Conservation (phyloP, 805 yeast species). For the Danielozyma ontarioensis region DNA sequence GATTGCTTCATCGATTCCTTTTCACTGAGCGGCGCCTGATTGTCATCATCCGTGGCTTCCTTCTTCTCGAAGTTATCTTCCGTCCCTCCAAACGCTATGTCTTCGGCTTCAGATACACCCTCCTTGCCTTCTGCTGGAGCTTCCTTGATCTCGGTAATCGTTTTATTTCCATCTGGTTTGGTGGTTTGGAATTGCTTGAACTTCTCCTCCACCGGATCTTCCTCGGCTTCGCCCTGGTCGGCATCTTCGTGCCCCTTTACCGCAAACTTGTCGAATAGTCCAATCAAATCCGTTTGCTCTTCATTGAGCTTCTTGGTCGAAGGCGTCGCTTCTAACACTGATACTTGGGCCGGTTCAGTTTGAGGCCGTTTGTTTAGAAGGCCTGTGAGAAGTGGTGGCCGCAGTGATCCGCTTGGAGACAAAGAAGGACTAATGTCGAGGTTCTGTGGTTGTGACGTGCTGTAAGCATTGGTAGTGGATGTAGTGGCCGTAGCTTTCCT, state of each 20-base stretch:
- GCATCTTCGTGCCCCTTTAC: slow-evolving; percentile 6
- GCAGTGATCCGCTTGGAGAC: slow-evolving; percentile 1
- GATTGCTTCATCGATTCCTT: too few species aligned
- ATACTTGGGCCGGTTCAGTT: slow-evolving; percentile 4
- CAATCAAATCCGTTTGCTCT: slow-evolving; percentile 20
- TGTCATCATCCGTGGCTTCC: not conserved
- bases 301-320: too few species aligned
- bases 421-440: slow-evolving; percentile 1
- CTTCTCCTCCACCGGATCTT: not conserved
- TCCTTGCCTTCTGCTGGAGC: slow-evolving; percentile 1
- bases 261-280: slow-evolving; percentile 32
- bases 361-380: not conserved
- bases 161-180: not conserved
- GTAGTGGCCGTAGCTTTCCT: slow-evolving; percentile 38
- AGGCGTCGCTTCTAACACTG: not conserved
- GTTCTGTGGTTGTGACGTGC: too few species aligned
- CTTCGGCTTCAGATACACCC: not conserved
- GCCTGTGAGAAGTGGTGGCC: slow-evolving; percentile 5
- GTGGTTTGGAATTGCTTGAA: not conserved
- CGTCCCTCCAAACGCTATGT: too few species aligned
- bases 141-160: slow-evolving; percentile 4
- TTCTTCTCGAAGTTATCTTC: too few species aligned
- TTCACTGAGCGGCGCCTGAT: not conserved
- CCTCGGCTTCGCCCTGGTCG: slow-evolving; percentile 1
- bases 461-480: slow-evolving; percentile 35